Evolutionary conservation across 2,329 filamentous ascomycete species (phyloP).

Genomic region (Alternaria sp.): DNA sequence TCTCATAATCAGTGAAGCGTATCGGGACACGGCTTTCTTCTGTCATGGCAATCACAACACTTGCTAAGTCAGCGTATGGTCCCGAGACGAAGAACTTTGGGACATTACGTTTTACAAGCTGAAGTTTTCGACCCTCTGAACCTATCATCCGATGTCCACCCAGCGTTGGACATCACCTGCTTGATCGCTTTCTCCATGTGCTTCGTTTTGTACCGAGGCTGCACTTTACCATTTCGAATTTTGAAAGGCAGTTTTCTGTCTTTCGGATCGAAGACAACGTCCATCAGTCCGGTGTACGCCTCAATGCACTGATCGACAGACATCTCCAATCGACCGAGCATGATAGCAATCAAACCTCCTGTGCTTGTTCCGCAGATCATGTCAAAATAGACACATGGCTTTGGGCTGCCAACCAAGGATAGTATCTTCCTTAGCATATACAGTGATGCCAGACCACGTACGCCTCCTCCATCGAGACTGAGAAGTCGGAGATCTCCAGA

Average conservation of each 20-base stretch:
- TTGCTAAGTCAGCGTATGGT: background rate
- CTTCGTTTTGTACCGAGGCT: slow-evolving; percentile 17
- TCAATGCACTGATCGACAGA: slow-evolving; percentile 18
- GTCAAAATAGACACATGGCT: slow-evolving; percentile 23
- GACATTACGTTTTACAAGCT: slow-evolving; percentile 9
- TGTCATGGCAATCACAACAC: slow-evolving; percentile 10
- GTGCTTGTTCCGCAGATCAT: slow-evolving; percentile 31
- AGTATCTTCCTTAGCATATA: slow-evolving; percentile 10
- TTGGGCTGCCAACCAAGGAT: slow-evolving; percentile 12
- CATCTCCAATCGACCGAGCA: slow-evolving; percentile 25
- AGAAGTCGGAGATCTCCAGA: slow-evolving; percentile 5
- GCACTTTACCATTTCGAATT: slow-evolving; percentile 11
- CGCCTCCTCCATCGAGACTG: slow-evolving; percentile 12
- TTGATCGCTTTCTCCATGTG: slow-evolving; percentile 16
- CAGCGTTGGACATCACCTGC: slow-evolving; percentile 6
- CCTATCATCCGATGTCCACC: background rate
- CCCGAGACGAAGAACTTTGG: background rate
- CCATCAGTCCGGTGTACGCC: slow-evolving; percentile 13
- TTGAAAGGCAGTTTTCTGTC: slow-evolving; percentile 2
- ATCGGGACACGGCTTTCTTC: slow-evolving; percentile 1
- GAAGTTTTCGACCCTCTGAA: slow-evolving; percentile 9
- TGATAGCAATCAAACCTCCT: slow-evolving; percentile 24
- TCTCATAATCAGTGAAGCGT: slow-evolving; percentile 10
- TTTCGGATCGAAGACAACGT: slow-evolving; percentile 13
- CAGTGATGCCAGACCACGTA: slow-evolving; percentile 9